A percentile compares a stretch with the other conserved stretches of the same genome.
phyloP scores from a whole-genome alignment of 371 early-diverging fungal species.

The Mortierella sp. region DNA sequence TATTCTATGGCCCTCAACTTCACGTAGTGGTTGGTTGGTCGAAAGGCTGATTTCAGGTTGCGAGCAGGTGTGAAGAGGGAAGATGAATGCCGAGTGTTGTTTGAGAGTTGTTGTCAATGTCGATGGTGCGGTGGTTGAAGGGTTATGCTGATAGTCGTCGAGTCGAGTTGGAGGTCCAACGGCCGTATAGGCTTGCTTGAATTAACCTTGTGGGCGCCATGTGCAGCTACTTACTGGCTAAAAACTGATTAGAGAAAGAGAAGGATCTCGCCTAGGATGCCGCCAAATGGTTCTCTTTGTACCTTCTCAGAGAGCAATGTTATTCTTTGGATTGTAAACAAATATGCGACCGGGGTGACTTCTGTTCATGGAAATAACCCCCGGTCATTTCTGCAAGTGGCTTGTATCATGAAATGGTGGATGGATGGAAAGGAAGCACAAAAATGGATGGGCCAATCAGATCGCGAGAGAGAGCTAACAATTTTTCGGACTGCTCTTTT shows the following conservation, averaged over 20 bases:
- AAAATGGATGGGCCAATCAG: constrained; percentile 15
- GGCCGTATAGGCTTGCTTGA: background rate
- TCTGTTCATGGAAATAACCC: constrained; percentile 18
- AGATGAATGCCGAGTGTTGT: too few relatives aligned
- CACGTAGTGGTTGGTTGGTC: background rate
- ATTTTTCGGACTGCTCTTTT: constrained; percentile 1
- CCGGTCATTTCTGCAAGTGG: constrained; percentile 6
- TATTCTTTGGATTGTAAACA: background rate
- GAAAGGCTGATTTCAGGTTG: background rate
- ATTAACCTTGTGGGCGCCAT: background rate
- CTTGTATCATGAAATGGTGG: background rate
- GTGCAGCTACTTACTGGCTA: constrained; percentile 49
- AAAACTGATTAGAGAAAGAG: constrained; percentile 57
- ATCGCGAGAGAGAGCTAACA: background rate
- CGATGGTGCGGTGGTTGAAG: background rate
- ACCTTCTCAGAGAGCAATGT: background rate
- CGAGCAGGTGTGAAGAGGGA: background rate
- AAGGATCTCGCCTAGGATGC: constrained; percentile 43
- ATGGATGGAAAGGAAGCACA: constrained; percentile 1
- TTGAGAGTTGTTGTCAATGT: background rate
- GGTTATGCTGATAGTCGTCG: background rate
- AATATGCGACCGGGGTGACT: background rate
- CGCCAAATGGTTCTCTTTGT: constrained; percentile 1
- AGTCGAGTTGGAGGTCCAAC: background rate
- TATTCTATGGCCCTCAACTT: background rate